Evolutionary conservation across 305 asterid genomes (phyloP).

Genomic region (Striga hermonthica): DNA sequence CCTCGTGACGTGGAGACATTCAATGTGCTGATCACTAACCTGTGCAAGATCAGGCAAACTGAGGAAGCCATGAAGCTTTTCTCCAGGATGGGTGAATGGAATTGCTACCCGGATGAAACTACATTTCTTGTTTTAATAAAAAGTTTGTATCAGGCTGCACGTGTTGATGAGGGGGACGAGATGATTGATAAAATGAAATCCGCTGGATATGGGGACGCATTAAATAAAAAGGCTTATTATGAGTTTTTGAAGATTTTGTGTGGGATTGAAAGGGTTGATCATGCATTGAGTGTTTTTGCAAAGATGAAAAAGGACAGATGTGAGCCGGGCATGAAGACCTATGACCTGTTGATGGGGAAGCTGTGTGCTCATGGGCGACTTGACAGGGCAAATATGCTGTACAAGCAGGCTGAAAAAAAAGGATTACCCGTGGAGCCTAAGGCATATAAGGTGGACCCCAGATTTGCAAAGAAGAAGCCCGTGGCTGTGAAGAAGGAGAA

Average conservation of each 20-base stretch:
- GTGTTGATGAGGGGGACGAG: conserved; percentile 88
- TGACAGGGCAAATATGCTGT: conserved; percentile 73
- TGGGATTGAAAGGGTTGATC: conserved; percentile 86
- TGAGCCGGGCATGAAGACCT: conserved; percentile 63
- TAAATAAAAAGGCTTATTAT: conserved; percentile 69
- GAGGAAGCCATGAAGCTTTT: conserved; percentile 60
- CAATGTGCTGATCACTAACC: conserved; percentile 64
- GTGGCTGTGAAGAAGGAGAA: conserved; percentile 67
- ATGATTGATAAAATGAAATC: conserved; percentile 97
- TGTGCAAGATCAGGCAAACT: conserved; percentile 77
- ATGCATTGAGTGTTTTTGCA: conserved; percentile 70
- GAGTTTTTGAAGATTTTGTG: conserved; percentile 72
- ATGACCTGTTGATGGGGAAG: conserved; percentile 68
- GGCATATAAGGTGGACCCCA: conserved; percentile 68
- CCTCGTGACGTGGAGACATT: conserved; percentile 74
- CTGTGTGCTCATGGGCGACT: conserved; percentile 64
- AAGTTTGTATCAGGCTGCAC: conserved; percentile 89
- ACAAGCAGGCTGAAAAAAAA: conserved; percentile 75
- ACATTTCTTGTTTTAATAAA: conserved; percentile 63
- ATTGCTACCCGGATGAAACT: conserved; percentile 62
- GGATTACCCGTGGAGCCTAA: conserved; percentile 61
- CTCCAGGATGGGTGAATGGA: conserved; percentile 62
- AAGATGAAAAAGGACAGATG: conserved; percentile 82
- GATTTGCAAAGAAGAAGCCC: conserved; percentile 67
- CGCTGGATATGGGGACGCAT: conserved; percentile 59